Percentiles rank a stretch among this genome's conserved stretches.
Evolutionary conservation across 768 basidiomycete genomes (phyloP).

Genomic region (Chalciporus sphaerocephalus): DNA sequence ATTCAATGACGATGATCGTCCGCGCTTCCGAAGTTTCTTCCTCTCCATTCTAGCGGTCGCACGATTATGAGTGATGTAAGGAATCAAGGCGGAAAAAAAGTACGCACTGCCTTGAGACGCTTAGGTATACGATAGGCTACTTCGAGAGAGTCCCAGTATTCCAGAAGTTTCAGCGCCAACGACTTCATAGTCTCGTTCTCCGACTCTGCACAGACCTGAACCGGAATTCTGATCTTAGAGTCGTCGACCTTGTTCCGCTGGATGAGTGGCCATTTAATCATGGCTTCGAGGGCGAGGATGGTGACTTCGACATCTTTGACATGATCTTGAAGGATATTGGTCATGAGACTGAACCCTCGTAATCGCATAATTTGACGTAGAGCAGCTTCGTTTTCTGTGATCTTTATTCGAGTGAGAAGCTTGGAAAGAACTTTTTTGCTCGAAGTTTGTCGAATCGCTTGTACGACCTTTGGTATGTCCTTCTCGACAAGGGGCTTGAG

Average conservation of each 20-base stretch:
- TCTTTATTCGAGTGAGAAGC: conserved; percentile 85
- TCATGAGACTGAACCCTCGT: conserved; percentile 92
- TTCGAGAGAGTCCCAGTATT: conserved; percentile 74
- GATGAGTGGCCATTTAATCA: conserved; percentile 75
- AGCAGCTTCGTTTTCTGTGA: conserved; percentile 77
- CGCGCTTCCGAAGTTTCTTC: conserved; percentile 23
- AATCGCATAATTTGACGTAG: conserved; percentile 84
- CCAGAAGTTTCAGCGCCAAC: conserved; percentile 68
- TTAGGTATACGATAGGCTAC: conserved; percentile 87
- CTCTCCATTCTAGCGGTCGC: conserved; percentile 27
- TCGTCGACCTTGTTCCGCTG: conserved; percentile 92
- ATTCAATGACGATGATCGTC: conserved; percentile 15
- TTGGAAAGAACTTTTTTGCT: conserved; percentile 80
- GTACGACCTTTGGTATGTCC: conserved; percentile 88
- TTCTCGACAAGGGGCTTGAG: conserved; percentile 70
- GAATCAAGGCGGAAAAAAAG: not conserved
- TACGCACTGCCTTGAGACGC: conserved; percentile 43
- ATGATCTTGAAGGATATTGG: conserved; percentile 78
- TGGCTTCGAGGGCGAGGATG: conserved; percentile 62
- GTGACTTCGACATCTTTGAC: conserved; percentile 64
- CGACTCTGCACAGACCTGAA: conserved; percentile 49
- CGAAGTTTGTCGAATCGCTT: conserved; percentile 84
- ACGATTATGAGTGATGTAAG: not conserved
- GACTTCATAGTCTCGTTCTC: conserved; percentile 54
- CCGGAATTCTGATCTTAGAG: conserved; percentile 61